These are phyloP conservation scores for Vigna angularis DNA, from an alignment of 306 rosid genomes.

Conservation along the genomic window DNA sequence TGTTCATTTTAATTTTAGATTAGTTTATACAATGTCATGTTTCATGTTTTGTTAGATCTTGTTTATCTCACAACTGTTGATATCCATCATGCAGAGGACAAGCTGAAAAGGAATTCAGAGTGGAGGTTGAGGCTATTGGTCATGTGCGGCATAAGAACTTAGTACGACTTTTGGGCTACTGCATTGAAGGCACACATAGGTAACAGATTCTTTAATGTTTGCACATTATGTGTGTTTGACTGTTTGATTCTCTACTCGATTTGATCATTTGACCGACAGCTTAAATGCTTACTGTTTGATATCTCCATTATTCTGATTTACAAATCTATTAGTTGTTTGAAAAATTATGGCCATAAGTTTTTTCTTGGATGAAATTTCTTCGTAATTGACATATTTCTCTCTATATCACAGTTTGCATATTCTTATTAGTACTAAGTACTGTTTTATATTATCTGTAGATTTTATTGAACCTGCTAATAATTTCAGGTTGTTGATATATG, in stretches of 20 bases:
- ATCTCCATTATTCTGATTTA: conserved; percentile 1
- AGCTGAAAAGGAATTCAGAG: conserved; percentile 65
- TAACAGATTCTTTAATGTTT: conserved; percentile 34
- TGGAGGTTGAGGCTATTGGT: conserved; percentile 91
- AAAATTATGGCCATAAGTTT: not conserved
- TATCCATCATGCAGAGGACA: conserved; percentile 66
- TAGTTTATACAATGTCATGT: not conserved
- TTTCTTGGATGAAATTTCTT: conserved; percentile 18
- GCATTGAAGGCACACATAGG: conserved; percentile 91
- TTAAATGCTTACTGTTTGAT: conserved; percentile 8
- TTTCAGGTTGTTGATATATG: conserved; percentile 77
- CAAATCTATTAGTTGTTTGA: conserved; percentile 13
- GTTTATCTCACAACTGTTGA: conserved; percentile 26
- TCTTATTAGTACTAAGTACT: too few relatives aligned
- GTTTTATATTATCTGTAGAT: conserved; percentile 5
- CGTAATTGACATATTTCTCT: not conserved
- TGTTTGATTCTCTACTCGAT: not conserved
- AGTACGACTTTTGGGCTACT: conserved; percentile 83
- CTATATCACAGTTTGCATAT: not conserved
- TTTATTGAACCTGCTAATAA: conserved; percentile 25
- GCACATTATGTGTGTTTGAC: not conserved
- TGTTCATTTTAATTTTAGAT: conserved; percentile 4
- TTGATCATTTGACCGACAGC: conserved; percentile 1
- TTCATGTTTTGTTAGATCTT: not conserved
- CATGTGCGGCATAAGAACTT: conserved; percentile 90